These are phyloP conservation scores for Dendrobium catenatum DNA, from an alignment of 106 monocot genomes.

Conservation along the genomic window DNA sequence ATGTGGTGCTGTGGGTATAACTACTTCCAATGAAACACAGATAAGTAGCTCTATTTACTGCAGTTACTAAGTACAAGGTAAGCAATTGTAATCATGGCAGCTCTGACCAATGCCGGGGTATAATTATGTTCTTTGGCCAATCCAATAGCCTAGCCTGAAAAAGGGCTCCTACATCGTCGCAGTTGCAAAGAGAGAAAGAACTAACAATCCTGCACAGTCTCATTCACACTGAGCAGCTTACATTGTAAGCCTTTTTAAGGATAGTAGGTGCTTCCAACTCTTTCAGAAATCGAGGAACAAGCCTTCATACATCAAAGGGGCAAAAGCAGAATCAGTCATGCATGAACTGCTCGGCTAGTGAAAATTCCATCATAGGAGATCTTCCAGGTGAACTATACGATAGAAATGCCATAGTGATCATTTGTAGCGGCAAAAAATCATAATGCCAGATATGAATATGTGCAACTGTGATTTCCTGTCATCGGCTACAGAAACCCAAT, in stretches of 20 bases:
- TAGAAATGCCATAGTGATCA: background rate
- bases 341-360: too few species aligned
- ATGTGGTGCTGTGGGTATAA: too few species aligned
- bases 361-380: too few species aligned
- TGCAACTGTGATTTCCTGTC: background rate
- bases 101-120: background rate
- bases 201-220: background rate
- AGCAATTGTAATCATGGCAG: background rate
- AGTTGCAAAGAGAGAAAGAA: background rate
- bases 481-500: constrained; percentile 1
- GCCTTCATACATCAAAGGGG: too few species aligned
- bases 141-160: background rate
- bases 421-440: background rate
- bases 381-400: too few species aligned
- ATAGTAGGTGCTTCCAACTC: background rate
- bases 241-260: background rate
- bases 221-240: background rate
- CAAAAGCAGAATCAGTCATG: too few species aligned
- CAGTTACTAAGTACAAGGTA: too few species aligned
- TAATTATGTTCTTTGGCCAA: background rate
- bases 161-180: background rate
- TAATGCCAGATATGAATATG: background rate
- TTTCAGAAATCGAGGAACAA: background rate
- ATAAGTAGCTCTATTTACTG: too few species aligned
- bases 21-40: too few species aligned